A percentile compares a stretch with the other conserved stretches of the same genome.
These are phyloP conservation scores for Heterobasidion annosum DNA, from an alignment of 1,284 basidiomycete species.

Conservation along the genomic window DNA sequence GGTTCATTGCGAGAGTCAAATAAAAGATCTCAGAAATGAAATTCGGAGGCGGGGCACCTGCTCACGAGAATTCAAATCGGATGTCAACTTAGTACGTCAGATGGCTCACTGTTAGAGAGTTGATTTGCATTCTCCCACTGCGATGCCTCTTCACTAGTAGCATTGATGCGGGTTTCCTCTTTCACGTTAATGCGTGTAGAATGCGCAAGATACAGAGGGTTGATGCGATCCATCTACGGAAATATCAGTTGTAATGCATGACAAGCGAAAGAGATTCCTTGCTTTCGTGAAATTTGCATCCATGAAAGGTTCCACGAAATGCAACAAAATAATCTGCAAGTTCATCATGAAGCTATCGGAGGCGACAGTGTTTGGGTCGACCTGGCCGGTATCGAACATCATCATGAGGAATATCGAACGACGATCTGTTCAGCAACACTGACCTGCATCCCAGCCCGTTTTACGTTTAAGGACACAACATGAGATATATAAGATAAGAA, in stretches of 20 bases:
- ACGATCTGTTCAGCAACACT: conserved; percentile 7
- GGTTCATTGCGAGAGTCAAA: conserved; percentile 75
- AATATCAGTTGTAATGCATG: neutral
- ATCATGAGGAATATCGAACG: neutral
- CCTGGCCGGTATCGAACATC: conserved; percentile 28
- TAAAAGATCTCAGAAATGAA: conserved; percentile 98
- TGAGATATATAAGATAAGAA: conserved; percentile 82
- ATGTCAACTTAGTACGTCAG: neutral
- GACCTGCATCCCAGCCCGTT: conserved; percentile 85
- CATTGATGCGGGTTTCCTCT: conserved; percentile 90
- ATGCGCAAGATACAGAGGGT: conserved; percentile 72
- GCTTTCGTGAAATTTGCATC: conserved; percentile 89
- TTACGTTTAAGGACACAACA: conserved; percentile 71
- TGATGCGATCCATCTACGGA: conserved; percentile 82
- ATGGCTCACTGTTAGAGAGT: conserved; percentile 28
- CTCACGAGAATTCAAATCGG: conserved; percentile 2
- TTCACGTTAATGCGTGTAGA: conserved; percentile 65
- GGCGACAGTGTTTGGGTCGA: conserved; percentile 80
- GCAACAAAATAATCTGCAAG: conserved; percentile 72
- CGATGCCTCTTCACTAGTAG: conserved; percentile 76
- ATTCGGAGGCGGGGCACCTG: conserved; percentile 50
- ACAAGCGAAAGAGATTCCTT: conserved; percentile 6
- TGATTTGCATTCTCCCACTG: conserved; percentile 56
- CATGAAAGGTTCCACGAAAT: conserved; percentile 96
- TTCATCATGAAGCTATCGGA: conserved; percentile 95